Base-by-base conservation (phyloP, 2,329 filamentous ascomycete genomes). In the Paecilomyces sp. region DNA sequence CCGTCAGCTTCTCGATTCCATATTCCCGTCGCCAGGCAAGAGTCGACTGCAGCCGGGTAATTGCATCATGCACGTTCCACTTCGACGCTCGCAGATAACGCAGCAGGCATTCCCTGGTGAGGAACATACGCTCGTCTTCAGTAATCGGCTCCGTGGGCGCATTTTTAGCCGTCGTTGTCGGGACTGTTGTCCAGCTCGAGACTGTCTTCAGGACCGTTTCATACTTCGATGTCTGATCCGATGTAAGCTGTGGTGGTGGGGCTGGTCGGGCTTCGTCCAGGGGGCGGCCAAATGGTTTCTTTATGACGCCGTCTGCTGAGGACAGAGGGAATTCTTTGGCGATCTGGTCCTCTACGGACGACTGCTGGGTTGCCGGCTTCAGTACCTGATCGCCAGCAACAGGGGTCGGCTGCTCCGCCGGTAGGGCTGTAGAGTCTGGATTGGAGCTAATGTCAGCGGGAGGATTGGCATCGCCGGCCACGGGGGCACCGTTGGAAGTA, bases 41-140 rank as follows among this genome's bases (percentile, higher is more conserved):
- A 0, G 93, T 97, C 53, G 84, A 84, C 66, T 88, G 86, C 50
- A 97, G 76, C n/a, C 94, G 88, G 72, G 88, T 89, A 65, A 88
- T 83, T 8, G 94, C 86, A 55, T 93, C 86, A 52, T 85, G 78
- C 56, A 89, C 82, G 65, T 87, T 82, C 92, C 94, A 99, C 76
- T 96, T 97, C 41, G 91, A 92, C 22, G 94, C 94, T 61, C 93
- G 89, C 31, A 99, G 86, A 74, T 96, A 99, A 66, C 94, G 89
- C 50, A 97, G 82, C 15, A 99, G 83, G 72, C 93, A 97, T 74
- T 99, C 94, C 65, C 87, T 86, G 12, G 92, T 96, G 66, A 99
- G 83, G 87, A 91, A 99, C 78, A 94, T 86, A 70, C 86, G 88
- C 77, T 99, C 94, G 56, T 81, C 78, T 60, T 96, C 91, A 56